These are phyloP conservation scores for Cyberlindnera subsufficiens DNA, from an alignment of 805 yeast species.

Conservation along the genomic window DNA sequence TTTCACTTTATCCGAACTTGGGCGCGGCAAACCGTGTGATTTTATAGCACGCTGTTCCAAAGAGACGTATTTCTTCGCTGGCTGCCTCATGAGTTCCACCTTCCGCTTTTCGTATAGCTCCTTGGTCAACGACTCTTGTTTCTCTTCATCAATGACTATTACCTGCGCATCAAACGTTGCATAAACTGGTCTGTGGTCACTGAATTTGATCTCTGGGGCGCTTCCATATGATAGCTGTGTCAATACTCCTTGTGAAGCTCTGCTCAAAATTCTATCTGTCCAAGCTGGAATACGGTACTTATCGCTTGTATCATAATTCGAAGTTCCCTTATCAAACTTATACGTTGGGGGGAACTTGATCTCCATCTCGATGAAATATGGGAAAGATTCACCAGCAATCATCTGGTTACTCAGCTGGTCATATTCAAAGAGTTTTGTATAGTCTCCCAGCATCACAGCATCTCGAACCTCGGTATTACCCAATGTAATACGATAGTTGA, in stretches of 20 bases:
- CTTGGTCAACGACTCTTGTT: constrained; percentile 43
- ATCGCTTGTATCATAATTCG: constrained; percentile 79
- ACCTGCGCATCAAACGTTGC: constrained; percentile 63
- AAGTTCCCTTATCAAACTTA: constrained; percentile 86
- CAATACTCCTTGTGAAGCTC: constrained; percentile 44
- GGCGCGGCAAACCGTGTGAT: constrained; percentile 66
- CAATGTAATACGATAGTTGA: constrained; percentile 76
- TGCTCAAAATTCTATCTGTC: constrained; percentile 85
- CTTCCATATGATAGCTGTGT: constrained; percentile 57
- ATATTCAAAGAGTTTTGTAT: constrained; percentile 47
- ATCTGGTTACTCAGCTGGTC: constrained; percentile 82
- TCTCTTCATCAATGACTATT: constrained; percentile 55
- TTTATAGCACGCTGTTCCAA: constrained; percentile 2
- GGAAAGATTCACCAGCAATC: constrained; percentile 70
- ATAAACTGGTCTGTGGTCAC: constrained; percentile 90
- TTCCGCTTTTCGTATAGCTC: constrained; percentile 48
- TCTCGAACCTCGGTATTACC: constrained; percentile 65
- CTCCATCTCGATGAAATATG: constrained; percentile 75
- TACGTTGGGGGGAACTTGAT: constrained; percentile 87
- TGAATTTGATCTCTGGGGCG: constrained; percentile 51
- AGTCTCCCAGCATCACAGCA: constrained; percentile 42
- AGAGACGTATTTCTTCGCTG: not conserved
- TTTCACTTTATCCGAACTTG: constrained; percentile 71
- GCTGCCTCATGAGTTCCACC: constrained; percentile 6
- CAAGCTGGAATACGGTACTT: constrained; percentile 94